Evolutionary conservation across 495 filamentous ascomycete genomes (phyloP).

Genomic region (Cryomyces minteri): DNA sequence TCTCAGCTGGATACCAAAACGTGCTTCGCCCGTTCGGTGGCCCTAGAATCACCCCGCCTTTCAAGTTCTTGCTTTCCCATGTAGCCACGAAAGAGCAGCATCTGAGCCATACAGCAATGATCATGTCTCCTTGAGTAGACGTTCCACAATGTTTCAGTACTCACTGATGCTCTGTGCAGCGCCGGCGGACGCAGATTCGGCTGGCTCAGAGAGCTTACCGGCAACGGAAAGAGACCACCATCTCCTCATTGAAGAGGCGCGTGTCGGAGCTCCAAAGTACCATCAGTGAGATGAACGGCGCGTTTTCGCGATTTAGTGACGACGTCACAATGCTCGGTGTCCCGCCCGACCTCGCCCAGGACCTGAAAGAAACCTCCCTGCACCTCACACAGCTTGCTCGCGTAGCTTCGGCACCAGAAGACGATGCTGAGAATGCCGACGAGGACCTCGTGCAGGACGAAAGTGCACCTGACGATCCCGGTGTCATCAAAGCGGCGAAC

Average conservation of each 20-base stretch:
- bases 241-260: constrained; percentile 48
- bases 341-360: constrained; percentile 20
- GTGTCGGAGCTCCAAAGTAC: constrained; percentile 45
- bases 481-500: background rate
- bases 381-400: constrained; percentile 27
- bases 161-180: constrained; percentile 25
- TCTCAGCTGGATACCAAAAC: too few species aligned
- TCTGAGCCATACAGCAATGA: too few species aligned
- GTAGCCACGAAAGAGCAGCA: too few species aligned
- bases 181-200: constrained; percentile 72
- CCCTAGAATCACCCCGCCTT: too few species aligned
- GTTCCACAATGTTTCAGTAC: background rate
- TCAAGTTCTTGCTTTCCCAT: too few species aligned
- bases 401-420: constrained; percentile 12
- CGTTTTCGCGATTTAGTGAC: constrained; percentile 54
- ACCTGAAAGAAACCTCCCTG: constrained; percentile 27
- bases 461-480: background rate
- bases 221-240: constrained; percentile 64
- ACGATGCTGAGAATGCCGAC: constrained; percentile 17
- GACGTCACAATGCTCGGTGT: constrained; percentile 30
- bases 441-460: background rate
- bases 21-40: too few species aligned
- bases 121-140: background rate
- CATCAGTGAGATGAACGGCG: constrained; percentile 56
- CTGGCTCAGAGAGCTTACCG: constrained; percentile 75